These are phyloP conservation scores for Diaporthe velutina DNA, from an alignment of 2,329 filamentous ascomycete genomes.

Conservation along the genomic window DNA sequence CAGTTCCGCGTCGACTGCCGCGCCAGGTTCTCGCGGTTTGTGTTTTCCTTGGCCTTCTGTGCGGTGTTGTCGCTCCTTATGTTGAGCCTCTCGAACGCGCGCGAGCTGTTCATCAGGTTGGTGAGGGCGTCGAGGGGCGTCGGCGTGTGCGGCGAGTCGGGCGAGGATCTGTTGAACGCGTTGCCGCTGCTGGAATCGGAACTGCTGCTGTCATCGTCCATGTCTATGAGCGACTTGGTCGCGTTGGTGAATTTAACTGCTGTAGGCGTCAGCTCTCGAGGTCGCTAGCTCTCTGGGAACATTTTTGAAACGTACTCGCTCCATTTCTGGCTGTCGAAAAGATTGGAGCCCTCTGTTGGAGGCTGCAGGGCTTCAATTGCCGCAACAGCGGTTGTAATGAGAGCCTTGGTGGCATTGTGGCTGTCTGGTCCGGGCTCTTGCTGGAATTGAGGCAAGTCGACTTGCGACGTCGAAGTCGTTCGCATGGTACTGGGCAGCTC, in stretches of 20 bases:
- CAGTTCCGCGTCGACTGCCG: slow-evolving; percentile 78
- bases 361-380: slow-evolving; percentile 40
- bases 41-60: slow-evolving; percentile 54
- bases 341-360: slow-evolving; percentile 36
- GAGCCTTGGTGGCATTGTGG: slow-evolving; percentile 38
- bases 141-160: neutral
- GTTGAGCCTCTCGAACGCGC: slow-evolving; percentile 31
- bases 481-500: neutral
- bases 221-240: slow-evolving; percentile 30
- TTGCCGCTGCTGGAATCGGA: slow-evolving; percentile 1
- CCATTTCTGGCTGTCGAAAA: slow-evolving; percentile 36
- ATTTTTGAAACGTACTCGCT: slow-evolving; percentile 25
- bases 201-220: slow-evolving; percentile 41
- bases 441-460: neutral
- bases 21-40: slow-evolving; percentile 65
- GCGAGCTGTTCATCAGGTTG: slow-evolving; percentile 7
- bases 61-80: slow-evolving; percentile 50
- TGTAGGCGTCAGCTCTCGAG: neutral
- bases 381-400: slow-evolving; percentile 38
- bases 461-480: neutral
- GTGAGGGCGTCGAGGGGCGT: slow-evolving; percentile 4
- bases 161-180: slow-evolving; percentile 13
- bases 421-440: slow-evolving; percentile 12
- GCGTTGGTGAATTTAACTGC: slow-evolving; percentile 30
- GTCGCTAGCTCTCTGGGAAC: neutral